Base-by-base conservation (phyloP, 139 green algal species). In the Chlamydomonas sphaeroides region DNA sequence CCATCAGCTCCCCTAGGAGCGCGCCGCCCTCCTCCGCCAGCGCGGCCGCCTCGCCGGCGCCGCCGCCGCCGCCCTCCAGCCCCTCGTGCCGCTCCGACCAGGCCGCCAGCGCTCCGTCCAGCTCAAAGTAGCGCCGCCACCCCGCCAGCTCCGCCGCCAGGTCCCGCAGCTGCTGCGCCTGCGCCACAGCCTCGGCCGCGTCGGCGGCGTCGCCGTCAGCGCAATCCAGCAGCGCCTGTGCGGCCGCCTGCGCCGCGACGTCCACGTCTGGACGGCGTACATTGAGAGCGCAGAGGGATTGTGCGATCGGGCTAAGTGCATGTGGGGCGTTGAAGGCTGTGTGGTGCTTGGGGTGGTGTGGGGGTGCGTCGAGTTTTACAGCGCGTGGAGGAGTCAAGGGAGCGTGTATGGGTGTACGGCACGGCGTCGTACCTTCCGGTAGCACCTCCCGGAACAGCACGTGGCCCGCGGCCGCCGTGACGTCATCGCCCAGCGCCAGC, bases 401-500 rank as follows among this genome's bases (percentile, higher is more conserved):
- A n/a, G n/a, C n/a, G n/a, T n/a, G n/a, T 42, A 65, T 61, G 76
- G 28, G 41, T 66, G 42, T 61, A 63, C 28, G 41, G n/a, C n/a
- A n/a, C n/a, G n/a, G n/a, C n/a, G n/a, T n/a, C n/a, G n/a, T n/a
- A 56, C 57, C 51, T 30, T 45, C 42, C 3, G 80, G 63, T 36
- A 86, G 41, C 21, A 81, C 65, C 69, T 81, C 49, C 14, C 38
- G 30, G 11, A 86, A 68, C 61, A 76, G 51, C 69, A 61, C 36
- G 20, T 79, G 69, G 2, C 68, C 80, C 11, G 80, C 80, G 0
- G 49, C 70, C 7, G 80, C 70, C 6, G 80, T 79, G 15, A 79
- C 67, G 35, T 56, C 57, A 17, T 68, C 80, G 0, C 74, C 86
- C 26, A 89, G 75, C 42, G 86, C 86, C 48, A 89, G 42, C 76